Evolutionary conservation across 164 flowering plant genomes (phyloP).

Genomic region (Magnolia officinalis): DNA sequence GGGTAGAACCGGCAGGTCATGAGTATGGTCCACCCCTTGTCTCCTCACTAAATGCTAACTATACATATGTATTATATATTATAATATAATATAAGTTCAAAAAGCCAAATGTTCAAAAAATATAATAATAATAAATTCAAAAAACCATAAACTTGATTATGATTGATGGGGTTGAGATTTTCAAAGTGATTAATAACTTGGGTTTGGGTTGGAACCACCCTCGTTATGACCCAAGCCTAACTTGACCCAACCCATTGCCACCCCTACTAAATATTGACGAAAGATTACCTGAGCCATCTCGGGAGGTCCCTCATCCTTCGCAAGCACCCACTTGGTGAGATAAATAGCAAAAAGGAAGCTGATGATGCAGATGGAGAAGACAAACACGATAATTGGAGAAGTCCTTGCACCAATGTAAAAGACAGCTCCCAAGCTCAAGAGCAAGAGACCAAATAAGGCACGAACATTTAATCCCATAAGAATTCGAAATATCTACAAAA

Average conservation of each 20-base stretch:
- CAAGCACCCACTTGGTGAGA: slow-evolving; percentile 89
- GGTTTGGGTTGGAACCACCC: no score
- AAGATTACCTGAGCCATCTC: slow-evolving; percentile 84
- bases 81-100: no score
- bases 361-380: slow-evolving; percentile 73
- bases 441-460: slow-evolving; percentile 56
- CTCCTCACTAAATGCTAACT: no score
- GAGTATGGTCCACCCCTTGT: no score
- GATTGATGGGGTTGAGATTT: no score
- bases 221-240: no score
- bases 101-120: not conserved
- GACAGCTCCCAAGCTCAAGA: slow-evolving; percentile 62
- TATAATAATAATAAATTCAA: no score
- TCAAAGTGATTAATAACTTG: no score
- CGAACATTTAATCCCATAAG: slow-evolving; percentile 71
- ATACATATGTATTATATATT: no score
- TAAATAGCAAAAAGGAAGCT: slow-evolving; percentile 77
- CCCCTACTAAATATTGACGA: not conserved
- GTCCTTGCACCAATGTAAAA: slow-evolving; percentile 86
- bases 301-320: slow-evolving; percentile 98
- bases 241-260: no score
- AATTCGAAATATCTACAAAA: slow-evolving; percentile 69
- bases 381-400: slow-evolving; percentile 87
- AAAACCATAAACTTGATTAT: no score
- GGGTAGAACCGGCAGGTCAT: no score